phyloP scores from a whole-genome alignment of 768 basidiomycete genomes.

The Mycena venus region DNA sequence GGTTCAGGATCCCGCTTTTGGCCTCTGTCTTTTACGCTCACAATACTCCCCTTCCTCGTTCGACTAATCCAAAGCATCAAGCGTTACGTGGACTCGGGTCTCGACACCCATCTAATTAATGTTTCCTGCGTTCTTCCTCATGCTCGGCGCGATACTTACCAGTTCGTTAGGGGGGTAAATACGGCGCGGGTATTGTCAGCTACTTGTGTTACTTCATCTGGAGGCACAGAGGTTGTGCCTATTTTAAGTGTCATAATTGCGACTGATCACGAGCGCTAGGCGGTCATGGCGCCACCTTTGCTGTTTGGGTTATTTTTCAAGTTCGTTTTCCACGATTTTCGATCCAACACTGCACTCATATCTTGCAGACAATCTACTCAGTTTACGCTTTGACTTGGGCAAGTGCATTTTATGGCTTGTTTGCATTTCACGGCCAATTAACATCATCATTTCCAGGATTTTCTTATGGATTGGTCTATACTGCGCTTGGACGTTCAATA shows the following conservation, averaged over 20 bases:
- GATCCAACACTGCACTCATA: no score
- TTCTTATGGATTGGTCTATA: conserved; percentile 94
- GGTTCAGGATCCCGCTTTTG: conserved; percentile 63
- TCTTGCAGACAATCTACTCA: conserved; percentile 27
- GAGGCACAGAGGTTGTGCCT: conserved; percentile 71
- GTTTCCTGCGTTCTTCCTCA: conserved; percentile 52
- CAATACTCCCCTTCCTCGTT: conserved; percentile 75
- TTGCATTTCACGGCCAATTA: not conserved
- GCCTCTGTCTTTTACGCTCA: conserved; percentile 72
- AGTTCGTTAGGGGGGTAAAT: conserved; percentile 83
- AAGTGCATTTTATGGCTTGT: not conserved
- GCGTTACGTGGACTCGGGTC: conserved; percentile 85
- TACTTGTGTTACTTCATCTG: conserved; percentile 83
- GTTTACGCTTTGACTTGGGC: conserved; percentile 14
- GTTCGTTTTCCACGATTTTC: no score
- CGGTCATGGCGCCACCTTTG: conserved; percentile 18
- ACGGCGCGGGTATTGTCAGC: conserved; percentile 73
- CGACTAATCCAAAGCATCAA: conserved; percentile 90
- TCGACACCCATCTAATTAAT: conserved; percentile 88
- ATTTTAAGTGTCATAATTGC: not conserved
- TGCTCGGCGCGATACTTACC: not conserved
- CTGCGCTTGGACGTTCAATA: conserved; percentile 67
- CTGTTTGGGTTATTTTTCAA: conserved; percentile 28
- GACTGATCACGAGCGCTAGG: not conserved
- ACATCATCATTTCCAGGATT: conserved; percentile 64